Evolutionary conservation across 1,139 yeast species (phyloP).

Genomic region (Pichia sp.): DNA sequence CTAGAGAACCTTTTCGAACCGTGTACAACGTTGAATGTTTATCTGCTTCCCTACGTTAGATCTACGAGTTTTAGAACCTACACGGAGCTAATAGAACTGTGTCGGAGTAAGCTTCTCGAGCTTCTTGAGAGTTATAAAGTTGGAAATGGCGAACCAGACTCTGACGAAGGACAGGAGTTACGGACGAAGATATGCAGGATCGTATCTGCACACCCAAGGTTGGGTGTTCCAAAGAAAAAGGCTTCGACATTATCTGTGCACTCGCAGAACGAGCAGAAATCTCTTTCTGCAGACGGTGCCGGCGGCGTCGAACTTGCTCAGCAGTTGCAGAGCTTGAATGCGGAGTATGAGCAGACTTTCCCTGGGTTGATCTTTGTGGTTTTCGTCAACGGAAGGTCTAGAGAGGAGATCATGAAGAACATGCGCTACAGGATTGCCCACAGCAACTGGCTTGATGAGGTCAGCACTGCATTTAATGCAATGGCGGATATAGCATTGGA

Average conservation of each 20-base stretch:
- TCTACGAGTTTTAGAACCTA: constrained; percentile 33
- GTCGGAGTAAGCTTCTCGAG: constrained; percentile 19
- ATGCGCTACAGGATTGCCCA: constrained; percentile 60
- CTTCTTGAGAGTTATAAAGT: constrained; percentile 33
- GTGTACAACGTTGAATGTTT: constrained; percentile 47
- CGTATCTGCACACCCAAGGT: constrained; percentile 85
- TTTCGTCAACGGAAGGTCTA: constrained; percentile 77
- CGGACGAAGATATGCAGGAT: constrained; percentile 35
- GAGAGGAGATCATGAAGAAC: constrained; percentile 59
- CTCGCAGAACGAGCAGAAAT: constrained; percentile 67
- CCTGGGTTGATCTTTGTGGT: constrained; percentile 89
- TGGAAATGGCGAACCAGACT: not conserved
- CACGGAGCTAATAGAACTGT: constrained; percentile 45
- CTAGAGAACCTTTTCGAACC: constrained; percentile 65
- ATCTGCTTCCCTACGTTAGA: constrained; percentile 38
- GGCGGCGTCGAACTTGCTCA: constrained; percentile 41
- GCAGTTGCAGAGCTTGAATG: constrained; percentile 51
- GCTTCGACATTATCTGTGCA: constrained; percentile 48
- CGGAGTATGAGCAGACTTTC: constrained; percentile 58
- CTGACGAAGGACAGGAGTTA: not conserved
- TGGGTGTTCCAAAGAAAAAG: constrained; percentile 53
- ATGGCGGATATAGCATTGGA: constrained; percentile 90
- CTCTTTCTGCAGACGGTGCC: constrained; percentile 35
- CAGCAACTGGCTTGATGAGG: constrained; percentile 50
- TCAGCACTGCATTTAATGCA: constrained; percentile 65